phyloP scores from a whole-genome alignment of 805 yeast species.

The Suhomyces faveliae region DNA sequence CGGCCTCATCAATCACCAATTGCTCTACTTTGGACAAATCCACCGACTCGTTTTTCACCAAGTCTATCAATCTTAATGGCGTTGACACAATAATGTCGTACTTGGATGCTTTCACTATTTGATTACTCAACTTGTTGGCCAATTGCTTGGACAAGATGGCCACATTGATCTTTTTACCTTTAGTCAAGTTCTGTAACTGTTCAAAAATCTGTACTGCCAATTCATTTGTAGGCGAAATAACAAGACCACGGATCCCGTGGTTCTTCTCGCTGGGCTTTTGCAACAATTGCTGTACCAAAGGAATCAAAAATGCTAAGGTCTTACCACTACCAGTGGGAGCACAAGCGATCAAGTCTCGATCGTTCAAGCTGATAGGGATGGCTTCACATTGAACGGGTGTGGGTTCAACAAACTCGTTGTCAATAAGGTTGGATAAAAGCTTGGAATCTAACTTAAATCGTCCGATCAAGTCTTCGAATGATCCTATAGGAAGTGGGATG shows the following conservation, averaged over 20 bases:
- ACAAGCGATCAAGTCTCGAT: constrained; percentile 82
- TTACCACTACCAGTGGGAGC: constrained; percentile 99
- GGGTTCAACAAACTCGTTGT: constrained; percentile 76
- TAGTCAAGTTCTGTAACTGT: constrained; percentile 59
- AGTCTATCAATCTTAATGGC: constrained; percentile 83
- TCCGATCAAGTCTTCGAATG: constrained; percentile 75
- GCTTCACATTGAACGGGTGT: constrained; percentile 93
- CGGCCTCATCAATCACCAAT: constrained; percentile 93
- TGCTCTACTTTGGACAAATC: constrained; percentile 67
- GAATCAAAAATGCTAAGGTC: constrained; percentile 85
- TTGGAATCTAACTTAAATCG: constrained; percentile 64
- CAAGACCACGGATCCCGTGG: constrained; percentile 66
- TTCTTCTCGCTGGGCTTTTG: constrained; percentile 27
- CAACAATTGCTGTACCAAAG: constrained; percentile 59
- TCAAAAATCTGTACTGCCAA: constrained; percentile 81
- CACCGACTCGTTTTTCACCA: constrained; percentile 59
- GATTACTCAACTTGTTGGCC: constrained; percentile 64
- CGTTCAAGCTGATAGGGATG: constrained; percentile 68
- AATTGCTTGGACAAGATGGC: constrained; percentile 71
- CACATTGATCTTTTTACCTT: constrained; percentile 55
- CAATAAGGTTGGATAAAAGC: constrained; percentile 61
- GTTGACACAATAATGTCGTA: constrained; percentile 84
- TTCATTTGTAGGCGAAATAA: constrained; percentile 93
- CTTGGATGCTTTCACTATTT: constrained; percentile 55
- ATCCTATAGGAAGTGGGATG: constrained; percentile 85